Conservation (phyloP, 495 filamentous ascomycete genomes). For the Hyaloscypha variabilis region DNA sequence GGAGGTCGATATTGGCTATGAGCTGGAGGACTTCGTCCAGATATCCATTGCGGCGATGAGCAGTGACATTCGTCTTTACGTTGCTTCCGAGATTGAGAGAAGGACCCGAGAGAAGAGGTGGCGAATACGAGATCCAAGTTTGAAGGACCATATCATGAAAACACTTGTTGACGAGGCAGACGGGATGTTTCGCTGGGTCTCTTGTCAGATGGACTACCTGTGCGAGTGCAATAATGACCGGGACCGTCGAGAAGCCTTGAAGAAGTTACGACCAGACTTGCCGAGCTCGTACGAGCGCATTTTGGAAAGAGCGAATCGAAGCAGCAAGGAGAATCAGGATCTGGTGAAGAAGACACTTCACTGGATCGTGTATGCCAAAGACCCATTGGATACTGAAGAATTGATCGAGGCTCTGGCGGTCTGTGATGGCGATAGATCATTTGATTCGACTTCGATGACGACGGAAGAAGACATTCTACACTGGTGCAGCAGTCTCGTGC, state of each 20-base stretch:
- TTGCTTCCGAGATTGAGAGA: slow-evolving; percentile 38
- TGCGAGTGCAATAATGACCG: slow-evolving; percentile 36
- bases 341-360: slow-evolving; percentile 33
- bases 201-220: slow-evolving; percentile 43
- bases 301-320: slow-evolving; percentile 32
- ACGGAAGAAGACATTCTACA: slow-evolving; percentile 32
- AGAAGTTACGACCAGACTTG: slow-evolving; percentile 37
- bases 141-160: slow-evolving; percentile 39
- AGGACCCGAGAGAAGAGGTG: slow-evolving; percentile 30
- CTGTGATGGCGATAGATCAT: slow-evolving; percentile 8
- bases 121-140: slow-evolving; percentile 25
- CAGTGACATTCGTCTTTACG: slow-evolving; percentile 36
- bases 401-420: slow-evolving; percentile 34
- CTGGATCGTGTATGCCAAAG: slow-evolving; percentile 24
- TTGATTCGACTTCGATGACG: slow-evolving; percentile 28
- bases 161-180: slow-evolving; percentile 35
- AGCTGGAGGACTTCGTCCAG: slow-evolving; percentile 29
- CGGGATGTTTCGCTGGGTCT: slow-evolving; percentile 43
- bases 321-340: slow-evolving; percentile 21
- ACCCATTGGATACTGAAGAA: slow-evolving; percentile 9
- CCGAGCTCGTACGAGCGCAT: slow-evolving; percentile 40
- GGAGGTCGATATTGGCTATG: slow-evolving; percentile 28
- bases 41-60: slow-evolving; percentile 36
- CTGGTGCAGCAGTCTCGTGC: slow-evolving; percentile 38
- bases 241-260: slow-evolving; percentile 36